These are phyloP conservation scores for Phaeosphaeriaceae sp. DNA, from an alignment of 2,329 filamentous ascomycete genomes.

Conservation along the genomic window DNA sequence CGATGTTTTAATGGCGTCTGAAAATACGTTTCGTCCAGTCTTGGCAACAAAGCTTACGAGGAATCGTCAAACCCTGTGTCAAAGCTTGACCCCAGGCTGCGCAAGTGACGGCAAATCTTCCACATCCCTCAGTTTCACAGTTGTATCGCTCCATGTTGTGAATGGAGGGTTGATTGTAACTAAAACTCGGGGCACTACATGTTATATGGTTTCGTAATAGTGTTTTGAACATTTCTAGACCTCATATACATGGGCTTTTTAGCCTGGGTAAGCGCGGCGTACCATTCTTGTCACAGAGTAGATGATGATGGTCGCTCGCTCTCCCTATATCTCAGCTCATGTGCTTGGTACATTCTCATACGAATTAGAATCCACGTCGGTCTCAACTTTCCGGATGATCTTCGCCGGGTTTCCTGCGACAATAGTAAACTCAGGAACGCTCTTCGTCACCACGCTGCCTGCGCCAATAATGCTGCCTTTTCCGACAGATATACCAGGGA, in stretches of 20 bases:
- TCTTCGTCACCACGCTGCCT: conserved; percentile 83
- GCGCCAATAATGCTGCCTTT: conserved; percentile 77
- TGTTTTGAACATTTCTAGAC: background rate
- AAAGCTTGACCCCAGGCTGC: conserved; percentile 16
- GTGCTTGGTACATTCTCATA: conserved; percentile 37
- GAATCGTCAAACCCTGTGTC: conserved; percentile 28
- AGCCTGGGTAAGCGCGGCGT: too few species aligned
- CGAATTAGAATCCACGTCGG: conserved; percentile 37
- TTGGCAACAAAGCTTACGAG: conserved; percentile 36
- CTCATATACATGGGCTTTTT: too few species aligned
- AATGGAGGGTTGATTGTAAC: too few species aligned
- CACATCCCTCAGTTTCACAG: background rate
- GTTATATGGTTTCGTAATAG: too few species aligned
- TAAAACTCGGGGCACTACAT: too few species aligned
- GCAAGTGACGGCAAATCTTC: background rate
- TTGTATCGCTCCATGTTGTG: too few species aligned
- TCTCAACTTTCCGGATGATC: conserved; percentile 60
- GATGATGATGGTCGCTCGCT: background rate
- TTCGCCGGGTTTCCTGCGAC: conserved; percentile 72
- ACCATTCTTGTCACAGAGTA: too few species aligned
- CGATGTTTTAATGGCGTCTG: conserved; percentile 43
- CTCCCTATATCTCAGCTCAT: conserved; percentile 63
- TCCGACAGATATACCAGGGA: conserved; percentile 81
- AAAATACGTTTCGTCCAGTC: conserved; percentile 37
- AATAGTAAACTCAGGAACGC: conserved; percentile 68